phyloP scores from a whole-genome alignment of 1,284 basidiomycete genomes.

The Spongiforma sp. region DNA sequence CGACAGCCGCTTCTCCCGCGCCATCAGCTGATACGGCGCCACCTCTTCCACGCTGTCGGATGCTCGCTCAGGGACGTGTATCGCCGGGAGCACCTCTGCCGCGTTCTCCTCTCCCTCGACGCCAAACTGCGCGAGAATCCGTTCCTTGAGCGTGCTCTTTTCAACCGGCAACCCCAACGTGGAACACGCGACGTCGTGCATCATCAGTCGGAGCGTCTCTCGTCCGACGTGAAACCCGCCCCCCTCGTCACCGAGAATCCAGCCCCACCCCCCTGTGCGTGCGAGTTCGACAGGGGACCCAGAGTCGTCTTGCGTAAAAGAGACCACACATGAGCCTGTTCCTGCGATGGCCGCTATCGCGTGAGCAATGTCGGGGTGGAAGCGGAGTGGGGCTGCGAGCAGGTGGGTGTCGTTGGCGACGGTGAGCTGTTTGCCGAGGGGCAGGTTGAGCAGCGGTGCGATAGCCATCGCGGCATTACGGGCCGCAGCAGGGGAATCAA shows the following conservation, averaged over 20 bases:
- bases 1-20: conserved; percentile 76
- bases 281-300: conserved; percentile 61
- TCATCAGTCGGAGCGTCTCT: conserved; percentile 69
- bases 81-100: conserved; percentile 62
- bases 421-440: conserved; percentile 55
- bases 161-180: conserved; percentile 46
- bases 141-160: conserved; percentile 44
- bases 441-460: conserved; percentile 59
- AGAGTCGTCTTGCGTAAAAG: conserved; percentile 51
- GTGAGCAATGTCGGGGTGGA: conserved; percentile 58
- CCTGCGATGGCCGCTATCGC: conserved; percentile 74
- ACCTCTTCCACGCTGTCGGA: conserved; percentile 10
- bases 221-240: conserved; percentile 78
- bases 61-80: conserved; percentile 61
- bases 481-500: conserved; percentile 69
- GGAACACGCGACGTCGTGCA: conserved; percentile 58
- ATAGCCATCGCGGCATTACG: conserved; percentile 56
- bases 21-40: conserved; percentile 41
- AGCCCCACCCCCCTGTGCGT: conserved; percentile 80
- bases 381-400: conserved; percentile 70
- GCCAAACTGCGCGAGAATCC: conserved; percentile 59
- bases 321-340: conserved; percentile 72
- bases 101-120: conserved; percentile 56
- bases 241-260: conserved; percentile 84
- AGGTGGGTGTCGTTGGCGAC: conserved; percentile 79